Evolutionary conservation across 805 yeast genomes (phyloP), one percentile per base, ranked within the genome.

Genomic region (Nakazawaea populi): DNA sequence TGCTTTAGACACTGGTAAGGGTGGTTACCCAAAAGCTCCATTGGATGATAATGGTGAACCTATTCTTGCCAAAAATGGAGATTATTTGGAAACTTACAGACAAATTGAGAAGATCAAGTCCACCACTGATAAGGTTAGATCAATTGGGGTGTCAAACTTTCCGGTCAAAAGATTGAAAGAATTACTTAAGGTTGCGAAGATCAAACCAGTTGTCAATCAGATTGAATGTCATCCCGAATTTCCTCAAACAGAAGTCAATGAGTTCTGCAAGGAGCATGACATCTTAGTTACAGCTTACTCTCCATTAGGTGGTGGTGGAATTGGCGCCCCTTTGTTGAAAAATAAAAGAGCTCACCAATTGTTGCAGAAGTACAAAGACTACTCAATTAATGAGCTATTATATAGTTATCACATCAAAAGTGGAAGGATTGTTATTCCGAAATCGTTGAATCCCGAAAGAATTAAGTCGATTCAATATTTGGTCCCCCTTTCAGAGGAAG

Each of bases 361-460:
- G 39, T 88, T 89, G 14, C 60, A 75, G 52, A 79, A 79, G 65
- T 73, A 83, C 59, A 75, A 85, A 58, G 62, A 65, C 30, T 79
- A 72, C 11, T 62, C 76, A 2, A 72, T 79, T 0, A 82, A 79
- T 51, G 86, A 80, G 56, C 73, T 89, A 9, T 70, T 80, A 14
- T 72, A 77, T 47, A 83, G 87, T 31, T 87, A 85, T 67, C 82
- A 83, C 59, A 74, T 85, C 28, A 69, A 76, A 53, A 73, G 80
- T 41, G 90, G 87, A 3, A 73, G 85, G 49, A 72, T 74, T 9
- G 82, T 77, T 1, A 66, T 87, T 44, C 89, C 94, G 44, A 80
- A 90, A 68, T 83, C 96, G 0, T 72, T 81, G 24, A 87, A 85
- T 49, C 71, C 77, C n/a, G 75, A 74, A 28, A 80, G 96, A 64